Base-by-base conservation (phyloP, 2,329 filamentous ascomycete species). In the Sordariomycetes sp. region DNA sequence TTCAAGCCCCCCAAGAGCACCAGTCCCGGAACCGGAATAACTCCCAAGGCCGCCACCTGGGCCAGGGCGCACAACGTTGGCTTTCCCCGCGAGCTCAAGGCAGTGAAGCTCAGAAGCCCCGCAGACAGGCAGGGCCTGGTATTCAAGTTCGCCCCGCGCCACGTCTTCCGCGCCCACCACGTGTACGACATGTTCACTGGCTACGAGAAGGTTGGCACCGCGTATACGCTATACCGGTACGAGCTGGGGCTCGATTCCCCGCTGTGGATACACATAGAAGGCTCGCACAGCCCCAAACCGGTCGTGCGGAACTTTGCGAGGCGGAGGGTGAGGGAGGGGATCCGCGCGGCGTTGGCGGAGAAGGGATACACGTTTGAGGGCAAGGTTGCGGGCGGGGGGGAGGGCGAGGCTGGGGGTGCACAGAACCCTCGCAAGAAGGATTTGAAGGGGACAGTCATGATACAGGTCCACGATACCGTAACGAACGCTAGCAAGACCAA, bases 161-260 rank as follows among this genome's bases (percentile, higher is more conserved):
- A 54, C 7, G 54, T 55, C 14, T 35, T 60, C 22, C 55, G 53
- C n/a, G 3, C n/a, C 10, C 53, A 59, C 35, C 60, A 62, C 28
- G 43, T 61, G 46, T n/a, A 28, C 5, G 18, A 52, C 34, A 61
- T 59, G 35, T 62, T 62, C 35, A 52, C 35, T 3, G 24, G 14
- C 14, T 4, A 18, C 43, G 58, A 62, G 50, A 58, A 62, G 28
- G 46, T 58, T n/a, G 50, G 60, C 53, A 59, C 54, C 12, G 50
- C 37, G 52, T 61, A 62, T 51, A 43, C 53, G 14, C 60, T 61
- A 54, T 46, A 60, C 58, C 57, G 55, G 46, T 61, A 61, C 53
- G 60, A 60, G 50, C 46, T 58, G 35, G 56, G 59, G 48, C 34
- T 60, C 48, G 51, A 46, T 7, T 53, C 58, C 18, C 59, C 59